Conservation (phyloP, 2,329 filamentous ascomycete genomes). For the Pseudocercospora fijiensis region DNA sequence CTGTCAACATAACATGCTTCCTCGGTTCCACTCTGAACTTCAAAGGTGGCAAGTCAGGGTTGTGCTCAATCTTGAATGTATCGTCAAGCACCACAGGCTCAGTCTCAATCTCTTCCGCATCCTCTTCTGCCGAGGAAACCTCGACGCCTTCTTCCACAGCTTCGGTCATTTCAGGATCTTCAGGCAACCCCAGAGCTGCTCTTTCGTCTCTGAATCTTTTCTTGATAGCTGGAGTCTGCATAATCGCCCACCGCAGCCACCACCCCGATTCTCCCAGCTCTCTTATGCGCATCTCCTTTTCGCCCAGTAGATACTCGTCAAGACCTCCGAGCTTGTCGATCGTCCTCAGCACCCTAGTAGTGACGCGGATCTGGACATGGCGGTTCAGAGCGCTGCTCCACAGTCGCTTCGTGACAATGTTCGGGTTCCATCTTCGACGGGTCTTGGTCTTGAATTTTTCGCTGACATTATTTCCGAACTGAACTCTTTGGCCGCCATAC, state of each 20-base stretch:
- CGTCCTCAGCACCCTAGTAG: conserved; percentile 60
- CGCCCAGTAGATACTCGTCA: conserved; percentile 85
- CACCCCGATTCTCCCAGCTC: conserved; percentile 88
- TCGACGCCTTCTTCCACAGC: conserved; percentile 23
- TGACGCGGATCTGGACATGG: conserved; percentile 67
- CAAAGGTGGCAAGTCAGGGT: conserved; percentile 28
- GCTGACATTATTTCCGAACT: conserved; percentile 75
- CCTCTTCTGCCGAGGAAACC: conserved; percentile 15
- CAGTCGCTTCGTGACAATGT: conserved; percentile 66
- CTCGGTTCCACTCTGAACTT: conserved; percentile 35
- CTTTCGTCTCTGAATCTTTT: conserved; percentile 66
- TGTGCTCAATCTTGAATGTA: conserved; percentile 32
- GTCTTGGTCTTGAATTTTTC: conserved; percentile 68
- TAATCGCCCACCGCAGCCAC: conserved; percentile 83
- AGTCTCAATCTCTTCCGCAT: conserved; percentile 17
- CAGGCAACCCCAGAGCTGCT: conserved; percentile 61
- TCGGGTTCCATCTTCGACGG: conserved; percentile 71
- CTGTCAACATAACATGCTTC: conserved; percentile 35
- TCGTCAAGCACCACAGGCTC: conserved; percentile 31
- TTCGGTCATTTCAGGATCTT: conserved; percentile 23
- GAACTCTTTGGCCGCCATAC: conserved; percentile 64
- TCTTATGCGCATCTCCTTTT: conserved; percentile 73
- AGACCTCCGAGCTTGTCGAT: conserved; percentile 85
- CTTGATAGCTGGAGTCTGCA: conserved; percentile 72
- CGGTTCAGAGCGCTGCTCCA: conserved; percentile 63